These are phyloP conservation scores for Phoma sp. DNA, from an alignment of 2,329 filamentous ascomycete genomes.

Conservation along the genomic window DNA sequence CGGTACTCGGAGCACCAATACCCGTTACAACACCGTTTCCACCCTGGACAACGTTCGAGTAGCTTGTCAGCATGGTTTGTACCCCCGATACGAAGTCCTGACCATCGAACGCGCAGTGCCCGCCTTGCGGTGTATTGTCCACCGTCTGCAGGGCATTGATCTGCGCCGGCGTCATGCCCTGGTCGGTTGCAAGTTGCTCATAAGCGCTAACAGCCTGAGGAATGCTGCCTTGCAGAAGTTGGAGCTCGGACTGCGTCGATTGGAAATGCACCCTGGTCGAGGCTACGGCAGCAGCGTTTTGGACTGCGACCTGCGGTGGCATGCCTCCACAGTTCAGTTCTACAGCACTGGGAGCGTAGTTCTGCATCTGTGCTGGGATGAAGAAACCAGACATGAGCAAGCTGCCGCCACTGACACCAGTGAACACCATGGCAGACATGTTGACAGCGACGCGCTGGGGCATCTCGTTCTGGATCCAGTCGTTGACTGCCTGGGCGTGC, in stretches of 20 bases:
- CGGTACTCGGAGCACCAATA: constrained; percentile 49
- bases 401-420: constrained; percentile 62
- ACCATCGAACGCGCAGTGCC: constrained; percentile 66
- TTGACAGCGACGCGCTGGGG: constrained; percentile 63
- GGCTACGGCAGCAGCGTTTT: constrained; percentile 52
- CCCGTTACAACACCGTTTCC: constrained; percentile 59
- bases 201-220: constrained; percentile 60
- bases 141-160: constrained; percentile 63
- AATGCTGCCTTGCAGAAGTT: constrained; percentile 58
- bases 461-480: constrained; percentile 58
- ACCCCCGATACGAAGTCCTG: constrained; percentile 62
- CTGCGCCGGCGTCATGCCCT: constrained; percentile 54
- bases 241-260: constrained; percentile 60
- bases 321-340: constrained; percentile 64
- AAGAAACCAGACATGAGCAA: constrained; percentile 64
- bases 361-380: constrained; percentile 62
- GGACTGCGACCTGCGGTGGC: constrained; percentile 60
- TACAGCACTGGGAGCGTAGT: constrained; percentile 59
- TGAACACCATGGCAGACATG: constrained; percentile 61
- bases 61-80: constrained; percentile 63
- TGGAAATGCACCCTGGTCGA: constrained; percentile 63
- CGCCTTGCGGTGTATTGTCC: constrained; percentile 62
- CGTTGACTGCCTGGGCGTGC: constrained; percentile 63
- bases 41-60: constrained; percentile 60
- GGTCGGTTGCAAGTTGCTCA: constrained; percentile 54